A percentile compares a stretch with the other conserved stretches of the same genome.
Conservation (phyloP, 148 eudicot species). For the Chenopodium formosanum region DNA sequence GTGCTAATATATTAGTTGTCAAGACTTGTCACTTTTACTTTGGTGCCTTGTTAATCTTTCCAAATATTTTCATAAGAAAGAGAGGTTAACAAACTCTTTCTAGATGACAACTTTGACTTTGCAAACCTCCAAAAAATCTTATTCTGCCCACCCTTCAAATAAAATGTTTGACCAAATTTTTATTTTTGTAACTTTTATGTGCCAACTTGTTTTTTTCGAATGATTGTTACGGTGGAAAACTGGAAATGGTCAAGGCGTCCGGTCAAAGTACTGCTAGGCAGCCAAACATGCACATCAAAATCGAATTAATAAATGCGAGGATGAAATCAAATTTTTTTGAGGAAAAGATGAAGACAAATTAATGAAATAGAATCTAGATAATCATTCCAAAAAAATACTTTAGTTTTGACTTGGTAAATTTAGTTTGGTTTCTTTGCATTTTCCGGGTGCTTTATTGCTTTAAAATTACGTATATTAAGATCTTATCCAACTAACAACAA, state of each 20-base stretch:
- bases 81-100: not conserved
- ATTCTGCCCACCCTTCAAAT: not conserved
- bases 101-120: slow-evolving; percentile 6
- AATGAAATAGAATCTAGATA: no score
- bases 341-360: no score
- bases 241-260: slow-evolving; percentile 10
- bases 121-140: not conserved
- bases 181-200: no score
- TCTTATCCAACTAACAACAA: no score
- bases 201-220: not conserved
- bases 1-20: no score
- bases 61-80: no score
- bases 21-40: no score
- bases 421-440: slow-evolving; percentile 1
- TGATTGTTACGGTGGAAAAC: not conserved
- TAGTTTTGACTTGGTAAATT: not conserved
- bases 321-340: not conserved
- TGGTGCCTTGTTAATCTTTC: no score
- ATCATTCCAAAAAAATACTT: not conserved
- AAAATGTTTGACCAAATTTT: not conserved
- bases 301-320: not conserved
- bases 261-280: not conserved
- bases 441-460: not conserved
- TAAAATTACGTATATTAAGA: no score
- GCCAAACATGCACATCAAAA: not conserved